Evolutionary conservation across 2,329 filamentous ascomycete species (phyloP).

Genomic region (Ceratocystis alfenasii): DNA sequence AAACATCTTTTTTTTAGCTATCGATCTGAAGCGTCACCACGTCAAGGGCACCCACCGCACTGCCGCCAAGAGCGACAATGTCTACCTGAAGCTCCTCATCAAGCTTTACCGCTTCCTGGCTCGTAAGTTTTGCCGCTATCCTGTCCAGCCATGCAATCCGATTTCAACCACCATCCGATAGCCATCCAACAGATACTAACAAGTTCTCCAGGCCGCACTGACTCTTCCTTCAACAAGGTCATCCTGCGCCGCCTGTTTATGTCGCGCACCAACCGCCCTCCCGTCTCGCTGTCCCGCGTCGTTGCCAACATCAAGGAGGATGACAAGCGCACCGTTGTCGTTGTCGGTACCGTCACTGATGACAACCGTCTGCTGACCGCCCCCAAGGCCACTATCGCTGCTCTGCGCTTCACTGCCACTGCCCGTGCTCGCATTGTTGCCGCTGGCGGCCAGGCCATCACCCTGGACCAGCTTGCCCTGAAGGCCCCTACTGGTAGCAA

Average conservation of each 20-base stretch:
- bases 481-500: constrained; percentile 91
- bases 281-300: constrained; percentile 88
- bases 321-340: constrained; percentile 76
- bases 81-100: constrained; percentile 92
- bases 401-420: constrained; percentile 91
- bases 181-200: constrained; percentile 13
- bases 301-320: constrained; percentile 55
- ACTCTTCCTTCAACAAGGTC: constrained; percentile 97
- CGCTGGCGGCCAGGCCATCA: constrained; percentile 89
- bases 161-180: neutral
- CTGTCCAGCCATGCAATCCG: neutral
- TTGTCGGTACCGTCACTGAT: constrained; percentile 92
- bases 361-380: constrained; percentile 87
- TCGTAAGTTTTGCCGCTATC: constrained; percentile 50
- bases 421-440: constrained; percentile 87
- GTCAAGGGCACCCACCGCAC: constrained; percentile 68
- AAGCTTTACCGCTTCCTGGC: constrained; percentile 97
- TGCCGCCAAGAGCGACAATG: constrained; percentile 96
- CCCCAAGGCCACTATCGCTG: constrained; percentile 87
- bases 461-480: constrained; percentile 92
- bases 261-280: constrained; percentile 96
- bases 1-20: constrained; percentile 42
- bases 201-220: constrained; percentile 63
- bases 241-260: constrained; percentile 95
- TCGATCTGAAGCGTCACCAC: constrained; percentile 60